Evolutionary conservation across 805 yeast genomes (phyloP).

Genomic region (Metschnikowia drakensbergensis): DNA sequence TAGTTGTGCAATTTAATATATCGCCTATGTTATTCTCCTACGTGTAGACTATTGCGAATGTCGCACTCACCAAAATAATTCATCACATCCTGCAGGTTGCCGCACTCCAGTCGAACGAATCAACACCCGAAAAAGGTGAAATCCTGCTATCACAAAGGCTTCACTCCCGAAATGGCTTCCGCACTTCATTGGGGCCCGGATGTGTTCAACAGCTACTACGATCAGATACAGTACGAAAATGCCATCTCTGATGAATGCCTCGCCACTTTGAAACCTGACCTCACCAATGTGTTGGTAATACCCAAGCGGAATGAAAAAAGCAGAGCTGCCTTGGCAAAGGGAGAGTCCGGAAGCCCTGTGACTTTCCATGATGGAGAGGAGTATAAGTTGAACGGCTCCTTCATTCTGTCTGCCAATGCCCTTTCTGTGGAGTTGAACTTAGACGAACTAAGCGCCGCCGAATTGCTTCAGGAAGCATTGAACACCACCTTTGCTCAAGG

Average conservation of each 20-base stretch:
- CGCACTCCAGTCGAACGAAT: slow-evolving; percentile 4
- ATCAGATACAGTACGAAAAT: slow-evolving; percentile 10
- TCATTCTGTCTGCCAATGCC: slow-evolving; percentile 57
- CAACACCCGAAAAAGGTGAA: slow-evolving; percentile 4
- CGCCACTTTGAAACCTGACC: slow-evolving; percentile 25
- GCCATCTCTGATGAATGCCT: slow-evolving; percentile 6
- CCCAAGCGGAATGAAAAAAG: slow-evolving; percentile 32
- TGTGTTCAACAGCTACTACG: slow-evolving; percentile 15
- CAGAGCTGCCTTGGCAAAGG: slow-evolving; percentile 13
- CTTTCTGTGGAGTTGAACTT: slow-evolving; percentile 49
- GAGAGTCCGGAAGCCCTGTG: slow-evolving; percentile 17
- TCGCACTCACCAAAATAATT: slow-evolving; percentile 1
- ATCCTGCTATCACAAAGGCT: background rate
- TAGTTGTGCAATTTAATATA: too few species aligned
- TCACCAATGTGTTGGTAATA: slow-evolving; percentile 26
- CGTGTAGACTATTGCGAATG: background rate
- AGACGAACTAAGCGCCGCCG: slow-evolving; percentile 76
- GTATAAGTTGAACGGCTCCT: slow-evolving; percentile 61
- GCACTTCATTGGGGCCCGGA: slow-evolving; percentile 14
- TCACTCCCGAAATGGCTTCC: background rate
- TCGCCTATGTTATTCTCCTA: background rate
- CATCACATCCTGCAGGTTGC: slow-evolving; percentile 6
- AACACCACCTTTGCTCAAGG: slow-evolving; percentile 42
- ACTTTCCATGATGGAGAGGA: slow-evolving; percentile 56
- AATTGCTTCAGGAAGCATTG: slow-evolving; percentile 52